These are phyloP conservation scores for Microstroma glucosiphilum DNA, from an alignment of 1,284 basidiomycete genomes.

Conservation along the genomic window DNA sequence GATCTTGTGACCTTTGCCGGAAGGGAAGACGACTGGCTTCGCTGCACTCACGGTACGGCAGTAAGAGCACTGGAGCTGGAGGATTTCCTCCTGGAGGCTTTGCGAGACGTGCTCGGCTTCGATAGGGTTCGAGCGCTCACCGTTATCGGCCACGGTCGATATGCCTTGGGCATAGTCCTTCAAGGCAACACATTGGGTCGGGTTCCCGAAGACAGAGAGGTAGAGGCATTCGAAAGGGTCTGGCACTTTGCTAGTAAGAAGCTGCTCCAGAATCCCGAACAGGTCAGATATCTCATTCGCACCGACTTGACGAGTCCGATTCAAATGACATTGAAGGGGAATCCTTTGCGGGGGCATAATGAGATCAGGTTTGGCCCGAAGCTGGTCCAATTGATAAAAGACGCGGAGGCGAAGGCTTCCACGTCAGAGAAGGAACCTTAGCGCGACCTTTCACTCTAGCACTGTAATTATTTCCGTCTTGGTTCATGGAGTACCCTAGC, in stretches of 20 bases:
- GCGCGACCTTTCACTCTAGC: no score
- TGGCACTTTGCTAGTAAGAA: background rate
- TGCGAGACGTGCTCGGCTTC: background rate
- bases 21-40: conserved; percentile 6
- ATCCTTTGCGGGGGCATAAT: background rate
- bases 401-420: no score
- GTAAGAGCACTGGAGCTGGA: background rate
- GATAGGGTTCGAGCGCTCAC: background rate
- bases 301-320: background rate
- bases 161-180: background rate
- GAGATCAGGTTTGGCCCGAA: background rate
- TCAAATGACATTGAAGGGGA: background rate
- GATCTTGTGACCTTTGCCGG: conserved; percentile 6
- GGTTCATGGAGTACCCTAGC: no score
- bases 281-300: background rate
- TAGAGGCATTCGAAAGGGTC: background rate
- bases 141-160: background rate
- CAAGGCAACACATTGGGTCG: background rate
- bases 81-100: background rate
- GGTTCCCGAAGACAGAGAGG: no score
- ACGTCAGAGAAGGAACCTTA: no score
- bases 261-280: background rate
- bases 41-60: conserved; percentile 5
- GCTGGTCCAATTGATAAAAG: background rate
- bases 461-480: no score